Evolutionary conservation across 1,139 yeast species (phyloP), one percentile per base, ranked within the genome.

Genomic region (Kurtzmaniella quercitrusa): DNA sequence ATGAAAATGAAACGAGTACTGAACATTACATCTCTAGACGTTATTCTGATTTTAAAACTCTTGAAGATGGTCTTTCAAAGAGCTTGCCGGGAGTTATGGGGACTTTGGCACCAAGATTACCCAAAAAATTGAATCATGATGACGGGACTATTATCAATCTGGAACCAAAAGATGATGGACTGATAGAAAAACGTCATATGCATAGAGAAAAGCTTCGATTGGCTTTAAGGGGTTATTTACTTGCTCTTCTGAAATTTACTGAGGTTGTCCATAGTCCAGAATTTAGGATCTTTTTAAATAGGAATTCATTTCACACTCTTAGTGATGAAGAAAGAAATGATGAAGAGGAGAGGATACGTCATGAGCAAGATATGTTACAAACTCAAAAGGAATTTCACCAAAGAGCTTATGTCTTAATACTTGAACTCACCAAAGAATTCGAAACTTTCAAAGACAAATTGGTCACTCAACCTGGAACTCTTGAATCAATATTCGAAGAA

Each of bases 321-420:
- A 47, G 77, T 0, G 49, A 57, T 0, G 65, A 60, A 0, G 90
- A 85, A 44, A 46, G 62, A 29, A 52, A 55, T 1, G 97, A 91
- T 62, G 73, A 79, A 33, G 65, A 71, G 25, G 62, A 68, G 25
- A 70, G 98, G 40, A 60, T 72, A 25, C 70, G 74, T 40, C 74
- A 86, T 46, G 97, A 91, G 57, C 64, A 72, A 34, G 62, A 73
- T 14, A 71, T 90, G 21, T 56, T 79, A 1, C 65, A 73, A 33
- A 90, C 91, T 41, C 95, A 88, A 60, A 60, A 77, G 39, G 81
- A 78, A 54, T 91, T 91, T 55, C 93, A 86, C 54, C 76, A 77
- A 47, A 79, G 85, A 44, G 86, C 95, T 0, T 61, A 75, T 2
- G 56, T 53, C 23, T 60, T 66, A 0, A 66, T 71, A 50, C 49